phyloP scores from a whole-genome alignment of 176 grass and related monocot species.

The Bonia amplexicaulis region DNA sequence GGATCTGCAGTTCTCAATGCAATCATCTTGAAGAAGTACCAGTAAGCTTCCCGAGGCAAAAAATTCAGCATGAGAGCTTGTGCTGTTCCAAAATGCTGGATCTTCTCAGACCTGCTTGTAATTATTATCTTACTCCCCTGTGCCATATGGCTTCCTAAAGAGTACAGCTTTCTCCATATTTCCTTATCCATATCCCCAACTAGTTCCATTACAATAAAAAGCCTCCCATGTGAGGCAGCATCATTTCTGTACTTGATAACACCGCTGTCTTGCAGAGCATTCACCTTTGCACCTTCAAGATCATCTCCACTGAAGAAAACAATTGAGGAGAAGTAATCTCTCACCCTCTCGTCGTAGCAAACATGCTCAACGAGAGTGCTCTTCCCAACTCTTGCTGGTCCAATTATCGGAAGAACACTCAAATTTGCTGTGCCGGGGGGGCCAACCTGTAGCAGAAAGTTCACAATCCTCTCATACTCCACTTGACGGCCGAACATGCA shows the following conservation, averaged over 20 bases:
- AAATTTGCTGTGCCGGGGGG: background rate
- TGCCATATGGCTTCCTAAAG: background rate
- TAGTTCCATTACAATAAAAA: background rate
- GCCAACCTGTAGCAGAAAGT: slow-evolving; percentile 1
- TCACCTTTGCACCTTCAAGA: background rate
- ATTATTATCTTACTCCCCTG: slow-evolving; percentile 25
- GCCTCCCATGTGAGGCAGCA: background rate
- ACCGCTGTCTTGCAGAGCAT: background rate
- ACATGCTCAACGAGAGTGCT: slow-evolving; percentile 44
- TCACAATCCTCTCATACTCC: background rate
- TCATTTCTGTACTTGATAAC: background rate
- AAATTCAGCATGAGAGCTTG: background rate
- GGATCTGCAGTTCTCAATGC: background rate
- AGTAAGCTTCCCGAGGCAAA: slow-evolving; percentile 11
- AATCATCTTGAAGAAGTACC: slow-evolving; percentile 30
- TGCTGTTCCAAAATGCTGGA: background rate
- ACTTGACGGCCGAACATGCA: slow-evolving; percentile 30
- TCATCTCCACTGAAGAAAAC: background rate
- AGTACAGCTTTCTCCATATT: background rate
- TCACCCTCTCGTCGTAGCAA: slow-evolving; percentile 33
- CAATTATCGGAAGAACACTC: slow-evolving; percentile 18
- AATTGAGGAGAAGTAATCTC: slow-evolving; percentile 18
- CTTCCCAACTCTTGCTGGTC: slow-evolving; percentile 16
- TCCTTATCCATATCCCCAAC: background rate
- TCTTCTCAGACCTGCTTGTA: background rate